phyloP scores from a whole-genome alignment of 2,329 filamentous ascomycete genomes.

The Pseudogymnoascus pannorum region DNA sequence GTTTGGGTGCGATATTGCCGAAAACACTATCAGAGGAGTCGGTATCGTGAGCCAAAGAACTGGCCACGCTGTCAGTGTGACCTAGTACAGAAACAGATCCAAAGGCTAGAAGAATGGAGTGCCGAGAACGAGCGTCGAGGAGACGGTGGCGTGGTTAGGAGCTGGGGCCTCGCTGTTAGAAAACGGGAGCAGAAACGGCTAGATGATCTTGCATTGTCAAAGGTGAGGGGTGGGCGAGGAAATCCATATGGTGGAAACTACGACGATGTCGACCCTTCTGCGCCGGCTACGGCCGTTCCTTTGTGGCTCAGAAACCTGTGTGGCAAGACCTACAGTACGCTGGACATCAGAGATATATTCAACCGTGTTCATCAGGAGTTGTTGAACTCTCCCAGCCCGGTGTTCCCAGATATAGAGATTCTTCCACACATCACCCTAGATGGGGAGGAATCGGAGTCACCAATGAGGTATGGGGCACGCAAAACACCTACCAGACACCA shows the following conservation, averaged over 20 bases:
- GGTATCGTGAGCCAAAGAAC: conserved; percentile 58
- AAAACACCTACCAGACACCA: conserved; percentile 20
- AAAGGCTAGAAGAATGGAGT: conserved; percentile 57
- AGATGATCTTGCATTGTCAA: conserved; percentile 30
- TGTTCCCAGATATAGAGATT: conserved; percentile 35
- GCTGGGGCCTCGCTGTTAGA: conserved; percentile 56
- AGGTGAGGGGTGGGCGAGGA: conserved; percentile 9
- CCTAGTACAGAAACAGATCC: conserved; percentile 55
- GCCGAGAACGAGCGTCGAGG: conserved; percentile 37
- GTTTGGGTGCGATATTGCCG: conserved; percentile 74
- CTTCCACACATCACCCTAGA: conserved; percentile 31
- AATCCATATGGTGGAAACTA: conserved; percentile 23
- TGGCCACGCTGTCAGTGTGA: conserved; percentile 55
- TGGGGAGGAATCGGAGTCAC: conserved; percentile 23
- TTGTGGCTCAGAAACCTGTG: conserved; percentile 27
- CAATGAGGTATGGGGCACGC: conserved; percentile 25
- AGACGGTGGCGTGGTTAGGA: conserved; percentile 40
- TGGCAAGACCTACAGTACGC: conserved; percentile 28
- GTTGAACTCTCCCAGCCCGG: conserved; percentile 27
- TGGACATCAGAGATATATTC: conserved; percentile 31
- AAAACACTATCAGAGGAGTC: conserved; percentile 72
- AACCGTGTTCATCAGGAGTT: conserved; percentile 30
- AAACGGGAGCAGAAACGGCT: conserved; percentile 58
- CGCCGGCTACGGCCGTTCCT: conserved; percentile 28
- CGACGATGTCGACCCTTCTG: conserved; percentile 14